These are phyloP conservation scores for Lunasporangiospora selenospora DNA, from an alignment of 192 early-diverging fungal genomes.

Conservation along the genomic window DNA sequence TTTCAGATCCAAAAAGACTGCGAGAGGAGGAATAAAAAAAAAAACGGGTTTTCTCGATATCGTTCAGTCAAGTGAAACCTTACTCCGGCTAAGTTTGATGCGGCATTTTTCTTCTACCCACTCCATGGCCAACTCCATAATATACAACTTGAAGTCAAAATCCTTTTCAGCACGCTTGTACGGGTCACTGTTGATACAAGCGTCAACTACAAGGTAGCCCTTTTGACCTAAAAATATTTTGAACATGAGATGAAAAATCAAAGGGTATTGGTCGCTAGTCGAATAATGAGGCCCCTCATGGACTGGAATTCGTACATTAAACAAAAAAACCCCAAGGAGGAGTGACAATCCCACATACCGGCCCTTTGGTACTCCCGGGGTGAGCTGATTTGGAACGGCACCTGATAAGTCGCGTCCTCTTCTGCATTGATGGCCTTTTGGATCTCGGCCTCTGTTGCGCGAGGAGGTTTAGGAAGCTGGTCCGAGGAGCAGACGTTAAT, in stretches of 20 bases:
- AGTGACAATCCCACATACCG: constrained; percentile 28
- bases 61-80: neutral
- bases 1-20: too few relatives aligned
- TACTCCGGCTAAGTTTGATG: constrained; percentile 66
- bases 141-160: constrained; percentile 68
- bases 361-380: constrained; percentile 59
- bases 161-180: constrained; percentile 61
- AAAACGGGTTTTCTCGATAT: neutral
- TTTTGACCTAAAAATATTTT: constrained; percentile 47
- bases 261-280: too few relatives aligned
- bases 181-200: constrained; percentile 66
- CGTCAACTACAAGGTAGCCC: constrained; percentile 68
- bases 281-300: too few relatives aligned
- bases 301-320: too few relatives aligned
- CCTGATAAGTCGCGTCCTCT: constrained; percentile 63
- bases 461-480: constrained; percentile 59
- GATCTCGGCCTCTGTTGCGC: constrained; percentile 69
- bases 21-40: neutral
- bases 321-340: neutral
- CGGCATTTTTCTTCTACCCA: constrained; percentile 69
- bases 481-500: constrained; percentile 71
- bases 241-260: too few relatives aligned
- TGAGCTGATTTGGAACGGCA: constrained; percentile 66
- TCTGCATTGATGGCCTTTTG: constrained; percentile 65
- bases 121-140: constrained; percentile 71